These are phyloP conservation scores for Kazachstania bromeliacearum DNA, from an alignment of 805 yeast genomes.

Conservation along the genomic window DNA sequence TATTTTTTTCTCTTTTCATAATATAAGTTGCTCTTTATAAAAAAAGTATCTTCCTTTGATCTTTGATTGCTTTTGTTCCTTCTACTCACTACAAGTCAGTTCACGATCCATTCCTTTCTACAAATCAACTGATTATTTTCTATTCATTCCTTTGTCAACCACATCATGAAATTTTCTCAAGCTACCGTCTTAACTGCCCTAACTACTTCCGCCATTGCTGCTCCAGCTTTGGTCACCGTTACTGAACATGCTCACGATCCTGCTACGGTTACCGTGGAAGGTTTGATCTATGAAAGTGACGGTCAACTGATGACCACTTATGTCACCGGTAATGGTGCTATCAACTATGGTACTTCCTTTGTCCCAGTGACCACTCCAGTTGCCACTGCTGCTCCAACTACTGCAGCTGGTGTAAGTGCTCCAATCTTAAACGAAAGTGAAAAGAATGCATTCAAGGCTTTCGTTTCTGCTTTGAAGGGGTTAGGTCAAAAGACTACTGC, in stretches of 20 bases:
- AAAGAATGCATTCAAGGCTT: not conserved
- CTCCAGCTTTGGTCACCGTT: slow-evolving; percentile 24
- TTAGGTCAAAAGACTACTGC: not conserved
- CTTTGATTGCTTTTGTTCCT: too few relatives aligned
- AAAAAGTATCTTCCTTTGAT: too few relatives aligned
- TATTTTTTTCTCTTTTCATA: too few relatives aligned
- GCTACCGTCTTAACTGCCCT: slow-evolving; percentile 7
- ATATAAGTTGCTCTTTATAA: too few relatives aligned
- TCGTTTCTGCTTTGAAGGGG: not conserved
- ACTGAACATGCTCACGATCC: slow-evolving; percentile 24
- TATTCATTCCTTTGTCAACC: not conserved
- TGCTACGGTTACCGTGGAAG: slow-evolving; percentile 22
- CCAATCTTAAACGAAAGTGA: not conserved
- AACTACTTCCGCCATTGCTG: slow-evolving; percentile 15
- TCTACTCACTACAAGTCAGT: too few relatives aligned
- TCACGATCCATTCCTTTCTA: too few relatives aligned
- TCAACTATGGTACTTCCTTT: slow-evolving; percentile 1
- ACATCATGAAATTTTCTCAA: slow-evolving; percentile 8
- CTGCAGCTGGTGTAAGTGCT: not conserved
- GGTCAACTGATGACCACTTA: slow-evolving; percentile 21
- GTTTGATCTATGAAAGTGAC: slow-evolving; percentile 21
- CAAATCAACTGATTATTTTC: too few relatives aligned
- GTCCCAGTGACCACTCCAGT: not conserved
- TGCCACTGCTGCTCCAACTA: not conserved
- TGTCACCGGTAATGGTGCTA: slow-evolving; percentile 12